Evolutionary conservation across 345 rosid genomes (phyloP), one percentile per base, ranked within the genome.

Genomic region (Sisymbrium altissimum): DNA sequence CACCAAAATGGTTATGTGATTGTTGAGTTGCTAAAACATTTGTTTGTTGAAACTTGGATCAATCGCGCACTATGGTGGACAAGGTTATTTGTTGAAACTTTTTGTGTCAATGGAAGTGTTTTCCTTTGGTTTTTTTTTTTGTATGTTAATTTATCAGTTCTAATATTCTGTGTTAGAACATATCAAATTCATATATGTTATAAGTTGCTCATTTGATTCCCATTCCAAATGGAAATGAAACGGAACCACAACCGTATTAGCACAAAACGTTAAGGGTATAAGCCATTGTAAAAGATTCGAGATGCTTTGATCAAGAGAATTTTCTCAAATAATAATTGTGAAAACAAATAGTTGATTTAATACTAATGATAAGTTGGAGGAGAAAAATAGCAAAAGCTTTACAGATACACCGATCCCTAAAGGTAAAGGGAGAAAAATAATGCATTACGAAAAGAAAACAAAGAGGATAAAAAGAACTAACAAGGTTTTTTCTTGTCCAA

Each of bases 401-500:
- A 76, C 79, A 76, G 70, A 76, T 62, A 69, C 74, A 76, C 32
- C 38, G n/a, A 44, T 62, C 75, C 64, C 70, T 25, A 35, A 23
- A 57, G 48, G 40, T 9, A 17, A 23, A 54, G 53, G 71, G 61
- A 63, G 75, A 48, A 55, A 70, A 77, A 77, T 57, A 70, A 64
- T 46, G 70, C 38, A 45, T 41, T 19, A 66, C 5, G 44, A 32
- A 32, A 62, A 12, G 0, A 7, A 35, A 23, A 9, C 13, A 35
- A 48, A 49, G 23, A 19, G 6, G 44, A 17, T 6, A 15, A 53
- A n/a, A 9, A 15, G 43, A n/a, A 21, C 82, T 83, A 92, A 82
- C 99, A 92, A 73, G 93, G 86, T 81, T 96, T 96, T 85, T 92
- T 85, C 88, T 90, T 92, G 84, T 89, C 91, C 61, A 87, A 88